Evolutionary conservation across 345 rosid genomes (phyloP).

Genomic region (Turritis glabra): DNA sequence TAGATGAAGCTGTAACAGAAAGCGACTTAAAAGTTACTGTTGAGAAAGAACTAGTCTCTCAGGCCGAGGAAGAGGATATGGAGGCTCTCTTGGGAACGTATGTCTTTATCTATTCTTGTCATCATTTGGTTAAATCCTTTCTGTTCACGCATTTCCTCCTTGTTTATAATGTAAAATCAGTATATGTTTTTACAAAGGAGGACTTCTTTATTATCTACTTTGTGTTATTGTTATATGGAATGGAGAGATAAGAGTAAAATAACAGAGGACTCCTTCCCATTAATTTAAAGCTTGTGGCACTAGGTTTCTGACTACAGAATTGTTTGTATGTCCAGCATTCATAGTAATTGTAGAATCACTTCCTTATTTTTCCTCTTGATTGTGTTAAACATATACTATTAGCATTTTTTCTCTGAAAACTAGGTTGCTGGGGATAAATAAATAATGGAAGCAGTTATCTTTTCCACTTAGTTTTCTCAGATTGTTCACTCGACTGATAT

Average conservation of each 20-base stretch:
- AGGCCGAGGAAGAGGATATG: slow-evolving; percentile 99
- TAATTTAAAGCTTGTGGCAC: slow-evolving; percentile 16
- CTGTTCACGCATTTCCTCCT: neutral
- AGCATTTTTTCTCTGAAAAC: neutral
- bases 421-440: neutral
- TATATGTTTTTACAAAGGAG: slow-evolving; percentile 6
- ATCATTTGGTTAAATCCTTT: neutral
- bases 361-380: neutral
- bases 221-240: neutral
- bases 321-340: neutral
- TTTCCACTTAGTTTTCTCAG: slow-evolving; percentile 15
- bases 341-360: neutral
- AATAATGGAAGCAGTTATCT: neutral
- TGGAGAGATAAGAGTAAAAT: slow-evolving; percentile 8
- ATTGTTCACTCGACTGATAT: slow-evolving; percentile 6
- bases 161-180: neutral
- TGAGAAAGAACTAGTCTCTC: slow-evolving; percentile 94
- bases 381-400: neutral
- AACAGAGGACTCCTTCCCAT: neutral
- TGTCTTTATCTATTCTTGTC: slow-evolving; percentile 35
- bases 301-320: slow-evolving; percentile 8
- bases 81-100: slow-evolving; percentile 97
- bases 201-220: neutral
- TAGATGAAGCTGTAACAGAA: slow-evolving; percentile 60
- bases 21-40: slow-evolving; percentile 83